Base-by-base conservation (phyloP, 176 grass and related monocot genomes). In the Triticum turgidum region DNA sequence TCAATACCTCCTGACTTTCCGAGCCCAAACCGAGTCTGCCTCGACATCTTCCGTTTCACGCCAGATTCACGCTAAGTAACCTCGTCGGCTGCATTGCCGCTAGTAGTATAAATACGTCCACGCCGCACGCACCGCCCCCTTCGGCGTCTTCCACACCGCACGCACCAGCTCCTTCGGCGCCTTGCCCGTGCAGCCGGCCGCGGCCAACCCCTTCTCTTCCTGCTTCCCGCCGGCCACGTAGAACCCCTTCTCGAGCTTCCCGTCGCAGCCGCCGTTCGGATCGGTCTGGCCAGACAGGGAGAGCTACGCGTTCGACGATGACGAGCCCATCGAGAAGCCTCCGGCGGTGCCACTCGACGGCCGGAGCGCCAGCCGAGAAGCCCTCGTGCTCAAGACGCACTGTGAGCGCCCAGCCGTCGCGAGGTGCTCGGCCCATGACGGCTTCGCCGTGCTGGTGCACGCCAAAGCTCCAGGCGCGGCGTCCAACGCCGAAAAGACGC, bases 391-490 rank as follows among this genome's bases (percentile, higher is more conserved):
- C 65, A 42, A 82, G 79, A 91, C 82, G 33, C 87, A 88, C 59
- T 82, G 82, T 22, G 92, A 93, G 80, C 80, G 24, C 78, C 49
- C 92, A 17, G 81, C 78, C 1, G 38, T 93, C 10, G 85, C 67
- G 17, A 77, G 84, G 69, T 84, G 83, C 47, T 74, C 27, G 24
- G 37, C 61, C 5, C 24, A 61, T 42, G 89, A 91, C 20, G 78
- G 83, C 82, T 93, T 93, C 12, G 83, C 73, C 11, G 83, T 91
- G 51, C 79, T 91, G 33, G 52, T 93, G 62, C 92, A 89, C 86
- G 80, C 70, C 82, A 92, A 83, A 68, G 94, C 92, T 3, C 88
- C 88, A 11, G 87, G 20, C 27, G 61, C 0, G 45, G 2, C 44
- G 11, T 47, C 45, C 45, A 47, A 1, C 49, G 49, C 14, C 0